Percentiles rank a stretch among this genome's conserved stretches.
Conservation (phyloP, 139 green algal species). For the Asterochloris erici region DNA sequence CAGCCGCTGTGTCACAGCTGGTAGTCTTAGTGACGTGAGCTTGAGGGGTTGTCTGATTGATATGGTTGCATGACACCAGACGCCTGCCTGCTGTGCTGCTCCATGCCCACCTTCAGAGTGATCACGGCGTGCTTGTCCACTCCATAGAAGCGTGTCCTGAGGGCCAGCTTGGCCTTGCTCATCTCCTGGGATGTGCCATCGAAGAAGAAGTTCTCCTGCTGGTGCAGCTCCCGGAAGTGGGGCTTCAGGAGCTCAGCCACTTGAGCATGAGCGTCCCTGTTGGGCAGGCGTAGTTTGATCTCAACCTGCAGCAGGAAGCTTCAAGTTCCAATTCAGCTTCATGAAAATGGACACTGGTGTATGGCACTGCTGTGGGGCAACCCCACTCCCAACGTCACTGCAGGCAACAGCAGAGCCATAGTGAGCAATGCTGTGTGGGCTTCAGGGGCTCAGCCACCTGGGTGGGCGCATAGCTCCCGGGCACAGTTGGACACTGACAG, state of each 20-base stretch:
- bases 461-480: slow-evolving; percentile 25
- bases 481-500: slow-evolving; percentile 94
- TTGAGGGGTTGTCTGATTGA: too few relatives aligned
- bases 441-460: too few relatives aligned
- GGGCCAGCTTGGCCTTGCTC: slow-evolving; percentile 51
- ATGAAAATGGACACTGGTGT: too few relatives aligned
- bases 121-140: slow-evolving; percentile 71
- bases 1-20: too few relatives aligned
- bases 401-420: too few relatives aligned
- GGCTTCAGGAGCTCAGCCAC: slow-evolving; percentile 56
- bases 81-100: not conserved
- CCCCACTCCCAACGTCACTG: too few relatives aligned
- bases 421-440: too few relatives aligned
- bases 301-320: slow-evolving; percentile 68
- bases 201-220: slow-evolving; percentile 96
- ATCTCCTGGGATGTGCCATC: slow-evolving; percentile 83
- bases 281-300: slow-evolving; percentile 84
- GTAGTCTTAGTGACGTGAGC: too few relatives aligned
- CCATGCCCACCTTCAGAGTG: slow-evolving; percentile 72
- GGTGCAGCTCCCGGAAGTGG: slow-evolving; percentile 38
- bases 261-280: slow-evolving; percentile 53
- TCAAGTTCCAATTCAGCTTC: too few relatives aligned
- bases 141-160: slow-evolving; percentile 87
- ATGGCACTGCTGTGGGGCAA: too few relatives aligned
- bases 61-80: not conserved